Evolutionary conservation across 495 filamentous ascomycete genomes (phyloP), one percentile per base, ranked within the genome.

Genomic region (Rostrohypoxylon terebratum): DNA sequence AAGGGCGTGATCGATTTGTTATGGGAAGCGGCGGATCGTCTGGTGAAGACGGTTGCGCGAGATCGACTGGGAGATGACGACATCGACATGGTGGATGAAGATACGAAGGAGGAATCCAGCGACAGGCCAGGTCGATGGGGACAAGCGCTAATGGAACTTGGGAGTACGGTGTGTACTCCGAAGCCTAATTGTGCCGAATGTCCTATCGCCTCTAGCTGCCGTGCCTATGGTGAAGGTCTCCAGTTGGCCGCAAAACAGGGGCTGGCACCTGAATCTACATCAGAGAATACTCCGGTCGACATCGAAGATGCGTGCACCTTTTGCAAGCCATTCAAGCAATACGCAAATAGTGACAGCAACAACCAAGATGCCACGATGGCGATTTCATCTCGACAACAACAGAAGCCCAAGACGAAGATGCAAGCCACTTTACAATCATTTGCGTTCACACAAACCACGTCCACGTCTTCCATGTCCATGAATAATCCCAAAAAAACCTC

Each of bases 101-200:
- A 45, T 44, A 14, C 58, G 16, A 64, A 51, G 0, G 50, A 64
- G 53, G 40, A 31, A 4, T 54, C 70, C 1, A 82, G 77, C 58
- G 81, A 83, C 25, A 57, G 77, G 38, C 82, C 83, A 0, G 83
- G 83, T 11, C 54, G 65, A 53, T 84, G 82, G 83, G 83, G 83
- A 9, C 83, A 85, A 51, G 83, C 80, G 45, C 47, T 85, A 13
- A 85, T 85, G 83, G 83, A 85, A 66, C 70, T 85, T 23, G 83
- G 83, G 10, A 83, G 81, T 57, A 85, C 83, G 4, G 62, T 85
- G 1, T 85, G 83, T 48, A 79, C 77, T n/a, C 82, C 83, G 6
- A 83, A 81, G 62, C 83, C 83, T 6, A 78, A 80, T 18, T 85
- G 83, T 59, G 60, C 68, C 7, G 50, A 13, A 20, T 85, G 83